These are phyloP conservation scores for Silene uniflora DNA, from an alignment of 148 eudicot species.

Conservation along the genomic window DNA sequence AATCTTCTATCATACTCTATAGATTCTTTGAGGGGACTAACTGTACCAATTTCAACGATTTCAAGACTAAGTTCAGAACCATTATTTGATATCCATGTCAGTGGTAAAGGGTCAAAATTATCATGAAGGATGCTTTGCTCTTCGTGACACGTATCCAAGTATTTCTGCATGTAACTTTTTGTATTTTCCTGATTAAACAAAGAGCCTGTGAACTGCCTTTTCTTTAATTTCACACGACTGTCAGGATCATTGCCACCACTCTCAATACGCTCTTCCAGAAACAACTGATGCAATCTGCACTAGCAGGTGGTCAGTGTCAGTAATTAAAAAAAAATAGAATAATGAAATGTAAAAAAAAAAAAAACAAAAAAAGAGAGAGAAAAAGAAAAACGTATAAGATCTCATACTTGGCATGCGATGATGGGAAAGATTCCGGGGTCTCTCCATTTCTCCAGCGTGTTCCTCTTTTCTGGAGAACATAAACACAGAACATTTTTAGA, in stretches of 20 bases:
- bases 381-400: neutral
- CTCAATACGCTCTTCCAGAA: slow-evolving; percentile 83
- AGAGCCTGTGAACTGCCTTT: slow-evolving; percentile 66
- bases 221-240: slow-evolving; percentile 77
- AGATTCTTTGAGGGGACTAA: slow-evolving; percentile 44
- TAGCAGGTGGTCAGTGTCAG: slow-evolving; percentile 20
- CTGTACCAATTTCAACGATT: slow-evolving; percentile 41
- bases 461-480: slow-evolving; percentile 68
- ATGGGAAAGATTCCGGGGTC: slow-evolving; percentile 55
- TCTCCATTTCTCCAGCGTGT: slow-evolving; percentile 74
- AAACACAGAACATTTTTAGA: slow-evolving; percentile 13
- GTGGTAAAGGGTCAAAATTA: slow-evolving; percentile 36
- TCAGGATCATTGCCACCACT: slow-evolving; percentile 65
- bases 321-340: neutral
- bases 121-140: slow-evolving; percentile 60
- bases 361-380: too few species aligned
- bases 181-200: slow-evolving; percentile 50
- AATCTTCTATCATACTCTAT: slow-evolving; percentile 35
- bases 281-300: slow-evolving; percentile 84
- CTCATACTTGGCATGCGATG: slow-evolving; percentile 87
- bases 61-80: slow-evolving; percentile 45
- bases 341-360: slow-evolving; percentile 3
- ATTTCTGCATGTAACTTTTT: slow-evolving; percentile 80
- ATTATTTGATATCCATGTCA: slow-evolving; percentile 31
- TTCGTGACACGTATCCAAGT: slow-evolving; percentile 51